These are phyloP conservation scores for Rhodotorula sphaerocarpa DNA, from an alignment of 768 basidiomycete species.

Conservation along the genomic window DNA sequence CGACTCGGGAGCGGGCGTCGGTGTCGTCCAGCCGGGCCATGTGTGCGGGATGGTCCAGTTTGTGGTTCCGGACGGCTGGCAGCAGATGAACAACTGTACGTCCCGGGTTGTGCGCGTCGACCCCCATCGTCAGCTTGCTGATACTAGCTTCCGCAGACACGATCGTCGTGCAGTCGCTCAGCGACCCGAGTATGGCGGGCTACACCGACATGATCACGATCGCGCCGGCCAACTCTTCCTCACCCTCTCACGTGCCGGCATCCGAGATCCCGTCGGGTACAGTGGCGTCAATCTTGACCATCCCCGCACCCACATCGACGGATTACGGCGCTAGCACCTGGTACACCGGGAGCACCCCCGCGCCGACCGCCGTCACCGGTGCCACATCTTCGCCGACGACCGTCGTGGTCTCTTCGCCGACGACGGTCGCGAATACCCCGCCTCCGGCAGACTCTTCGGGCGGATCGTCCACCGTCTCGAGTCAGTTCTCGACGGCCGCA, in stretches of 20 bases:
- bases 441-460: no score
- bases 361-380: constrained; percentile 7
- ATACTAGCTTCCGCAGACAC: constrained; percentile 16
- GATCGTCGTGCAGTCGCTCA: constrained; percentile 28
- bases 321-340: constrained; percentile 7
- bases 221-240: neutral
- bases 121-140: neutral
- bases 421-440: no score
- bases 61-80: constrained; percentile 23
- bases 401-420: neutral
- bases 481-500: no score
- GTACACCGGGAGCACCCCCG: constrained; percentile 1
- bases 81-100: constrained; percentile 27
- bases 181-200: constrained; percentile 13
- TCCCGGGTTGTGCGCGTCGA: neutral
- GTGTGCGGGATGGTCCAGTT: constrained; percentile 31
- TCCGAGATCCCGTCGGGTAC: constrained; percentile 10
- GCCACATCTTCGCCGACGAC: neutral
- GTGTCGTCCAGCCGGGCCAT: constrained; percentile 18
- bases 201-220: constrained; percentile 36
- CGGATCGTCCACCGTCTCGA: no score
- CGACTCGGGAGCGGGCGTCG: constrained; percentile 21
- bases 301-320: constrained; percentile 14
- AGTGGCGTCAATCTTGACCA: constrained; percentile 6
- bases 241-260: neutral